phyloP scores from a whole-genome alignment of 805 yeast genomes.

The Torulaspora quercuum region DNA sequence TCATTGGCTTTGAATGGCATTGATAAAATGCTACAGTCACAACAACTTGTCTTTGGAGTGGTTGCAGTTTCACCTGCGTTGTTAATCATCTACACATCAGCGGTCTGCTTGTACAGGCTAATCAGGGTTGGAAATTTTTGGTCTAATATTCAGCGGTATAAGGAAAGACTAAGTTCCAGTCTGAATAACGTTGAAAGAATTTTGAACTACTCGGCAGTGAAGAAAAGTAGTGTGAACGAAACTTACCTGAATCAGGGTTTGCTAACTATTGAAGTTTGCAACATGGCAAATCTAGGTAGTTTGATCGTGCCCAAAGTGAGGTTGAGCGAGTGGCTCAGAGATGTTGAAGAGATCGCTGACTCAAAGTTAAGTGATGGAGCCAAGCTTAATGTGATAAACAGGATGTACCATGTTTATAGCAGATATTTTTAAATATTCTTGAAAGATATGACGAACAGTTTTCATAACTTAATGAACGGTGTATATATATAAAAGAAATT shows the following conservation, averaged over 20 bases:
- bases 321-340: conserved; percentile 55
- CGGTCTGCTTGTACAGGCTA: conserved; percentile 34
- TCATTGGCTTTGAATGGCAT: conserved; percentile 86
- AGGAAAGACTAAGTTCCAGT: conserved; percentile 30
- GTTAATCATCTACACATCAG: conserved; percentile 50
- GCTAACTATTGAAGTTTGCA: conserved; percentile 61
- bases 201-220: conserved; percentile 34
- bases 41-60: conserved; percentile 89
- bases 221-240: conserved; percentile 21
- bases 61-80: conserved; percentile 84
- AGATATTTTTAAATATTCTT: conserved; percentile 22
- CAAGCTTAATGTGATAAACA: conserved; percentile 47
- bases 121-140: conserved; percentile 27
- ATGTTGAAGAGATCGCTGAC: conserved; percentile 57
- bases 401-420: conserved; percentile 63
- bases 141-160: conserved; percentile 30
- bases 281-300: conserved; percentile 50
- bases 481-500: no score
- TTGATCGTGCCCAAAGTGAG: conserved; percentile 49
- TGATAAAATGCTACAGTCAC: conserved; percentile 82
- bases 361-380: conserved; percentile 36
- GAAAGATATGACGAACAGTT: background rate
- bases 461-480: conserved; percentile 8
- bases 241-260: conserved; percentile 51
- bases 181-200: conserved; percentile 61